Conservation (phyloP, 116 monocot species). For the Phalaenopsis hybrid region DNA sequence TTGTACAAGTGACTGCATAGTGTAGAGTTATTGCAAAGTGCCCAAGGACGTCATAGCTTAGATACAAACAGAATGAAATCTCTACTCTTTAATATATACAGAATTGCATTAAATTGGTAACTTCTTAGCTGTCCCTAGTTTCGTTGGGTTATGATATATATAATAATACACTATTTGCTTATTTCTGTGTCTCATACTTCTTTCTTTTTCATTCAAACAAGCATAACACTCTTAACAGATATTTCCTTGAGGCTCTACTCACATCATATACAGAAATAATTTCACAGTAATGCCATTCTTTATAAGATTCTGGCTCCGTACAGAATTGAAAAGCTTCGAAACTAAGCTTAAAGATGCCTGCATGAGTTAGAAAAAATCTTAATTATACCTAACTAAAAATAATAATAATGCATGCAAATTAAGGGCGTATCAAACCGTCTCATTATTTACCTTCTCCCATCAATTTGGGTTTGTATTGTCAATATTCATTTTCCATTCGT, state of each 20-base stretch:
- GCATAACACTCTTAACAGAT: not conserved
- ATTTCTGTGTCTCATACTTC: not conserved
- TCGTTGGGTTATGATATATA: not conserved
- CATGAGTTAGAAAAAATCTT: not conserved
- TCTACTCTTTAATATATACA: not conserved
- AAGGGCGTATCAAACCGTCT: not conserved
- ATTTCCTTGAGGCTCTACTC: not conserved
- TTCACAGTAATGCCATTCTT: not conserved
- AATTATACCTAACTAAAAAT: not conserved
- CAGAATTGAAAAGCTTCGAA: not conserved
- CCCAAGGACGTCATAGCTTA: too few relatives aligned
- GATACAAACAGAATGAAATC: not conserved
- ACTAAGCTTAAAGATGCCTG: not conserved
- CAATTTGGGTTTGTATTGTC: too few relatives aligned
- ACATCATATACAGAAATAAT: not conserved
- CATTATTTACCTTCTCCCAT: not conserved
- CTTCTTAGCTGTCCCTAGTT: not conserved
- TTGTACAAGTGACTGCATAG: not conserved
- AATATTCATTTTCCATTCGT: not conserved
- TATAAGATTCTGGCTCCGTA: not conserved
- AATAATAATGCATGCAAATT: not conserved
- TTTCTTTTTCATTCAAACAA: not conserved
- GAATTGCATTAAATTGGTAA: not conserved
- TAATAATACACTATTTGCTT: not conserved
- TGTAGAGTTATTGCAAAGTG: not conserved